phyloP scores from a whole-genome alignment of 2,329 filamentous ascomycete species.

The Pseudocercospora fijiensis region DNA sequence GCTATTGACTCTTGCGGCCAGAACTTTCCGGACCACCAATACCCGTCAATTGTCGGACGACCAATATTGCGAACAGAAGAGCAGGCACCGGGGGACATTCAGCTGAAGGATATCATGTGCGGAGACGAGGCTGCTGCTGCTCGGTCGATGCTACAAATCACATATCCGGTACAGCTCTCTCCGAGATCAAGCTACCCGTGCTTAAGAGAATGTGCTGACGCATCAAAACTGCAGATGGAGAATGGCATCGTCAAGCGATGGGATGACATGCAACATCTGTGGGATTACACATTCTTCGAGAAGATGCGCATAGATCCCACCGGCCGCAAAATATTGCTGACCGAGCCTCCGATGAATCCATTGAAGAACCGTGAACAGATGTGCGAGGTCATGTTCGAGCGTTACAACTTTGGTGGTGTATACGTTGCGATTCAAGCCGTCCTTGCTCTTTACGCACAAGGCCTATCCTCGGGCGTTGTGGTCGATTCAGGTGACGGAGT shows the following conservation, averaged over 20 bases:
- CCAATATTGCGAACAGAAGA: constrained; percentile 97
- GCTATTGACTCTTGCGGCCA: constrained; percentile 41
- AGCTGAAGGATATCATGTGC: constrained; percentile 99
- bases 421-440: constrained; percentile 98
- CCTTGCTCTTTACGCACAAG: constrained; percentile 92
- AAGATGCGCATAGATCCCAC: constrained; percentile 91
- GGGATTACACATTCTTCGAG: constrained; percentile 98
- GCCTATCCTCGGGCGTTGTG: constrained; percentile 80
- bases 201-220: constrained; percentile 13
- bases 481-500: constrained; percentile 98
- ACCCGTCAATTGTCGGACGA: constrained; percentile 95
- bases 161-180: constrained; percentile 70
- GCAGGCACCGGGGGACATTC: constrained; percentile 63
- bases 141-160: constrained; percentile 96
- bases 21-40: constrained; percentile 99
- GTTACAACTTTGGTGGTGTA: constrained; percentile 92
- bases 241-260: constrained; percentile 99
- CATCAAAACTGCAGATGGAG: constrained; percentile 68
- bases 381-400: constrained; percentile 99
- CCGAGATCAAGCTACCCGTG: neutral
- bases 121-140: constrained; percentile 96
- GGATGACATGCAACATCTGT: constrained; percentile 99
- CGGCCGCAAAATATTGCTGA: constrained; percentile 94
- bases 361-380: constrained; percentile 96
- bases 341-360: constrained; percentile 97